Base-by-base conservation (phyloP, 1,139 yeast species). In the Debaryomyces psychrophilus region DNA sequence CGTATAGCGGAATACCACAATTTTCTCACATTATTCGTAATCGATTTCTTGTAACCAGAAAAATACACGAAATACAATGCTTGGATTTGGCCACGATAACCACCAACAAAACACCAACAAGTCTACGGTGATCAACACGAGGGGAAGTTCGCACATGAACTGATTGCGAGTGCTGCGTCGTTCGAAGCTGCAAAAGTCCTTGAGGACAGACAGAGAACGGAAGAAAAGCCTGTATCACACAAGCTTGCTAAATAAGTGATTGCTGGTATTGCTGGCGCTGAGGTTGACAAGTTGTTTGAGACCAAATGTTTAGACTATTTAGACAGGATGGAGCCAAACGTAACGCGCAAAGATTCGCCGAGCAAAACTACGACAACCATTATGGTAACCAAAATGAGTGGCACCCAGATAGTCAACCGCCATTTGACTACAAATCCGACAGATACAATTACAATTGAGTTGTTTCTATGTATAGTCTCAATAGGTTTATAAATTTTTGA, bases 281-380 rank as follows among this genome's bases (percentile, higher is more conserved):
- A 66, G 52, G 67, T 64, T 37, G 71, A 66, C 61, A 64, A 65
- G 58, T 62, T 66, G 53, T 60, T 66, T 44, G 69, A 66, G 52
- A 65, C 69, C 43, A 65, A 64, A 54, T 69, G 71, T 31, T 64
- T 66, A 54, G 68, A 65, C 53, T 63, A 64, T 59, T 61, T 66
- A 59, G 69, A 65, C 58, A 56, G 58, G 55, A 57, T 39, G 45
- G 54, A 46, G 62, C 66, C 31, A 64, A 52, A 47, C 49, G 50
- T 27, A 65, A 65, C 51, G 71, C 69, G 35, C 52, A 54, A 36
- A 50, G 58, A 37, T 40, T 55, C 34, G 67, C 59, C 40, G 48
- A 53, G 29, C 46, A 52, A 26, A 54, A 56, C 50, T 66, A 65
- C 57, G 69, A 66, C 48, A 45, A 53, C n/a, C 66, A 64, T 52